phyloP scores from a whole-genome alignment of 192 early-diverging fungal species.

The Linnemannia hyalina region DNA sequence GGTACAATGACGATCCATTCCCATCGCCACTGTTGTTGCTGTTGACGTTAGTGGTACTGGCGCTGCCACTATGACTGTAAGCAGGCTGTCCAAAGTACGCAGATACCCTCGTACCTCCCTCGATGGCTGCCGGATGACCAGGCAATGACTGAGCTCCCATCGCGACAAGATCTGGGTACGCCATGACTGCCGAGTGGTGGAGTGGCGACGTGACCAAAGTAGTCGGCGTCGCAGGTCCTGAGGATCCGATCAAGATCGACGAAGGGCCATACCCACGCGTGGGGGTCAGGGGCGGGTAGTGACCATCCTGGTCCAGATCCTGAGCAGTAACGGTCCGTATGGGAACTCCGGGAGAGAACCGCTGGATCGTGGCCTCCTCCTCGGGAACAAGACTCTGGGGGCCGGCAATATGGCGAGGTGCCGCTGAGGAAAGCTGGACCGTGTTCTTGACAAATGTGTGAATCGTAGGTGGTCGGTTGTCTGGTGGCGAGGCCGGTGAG shows the following conservation, averaged over 20 bases:
- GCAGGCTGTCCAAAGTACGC: slow-evolving; percentile 4
- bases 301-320: slow-evolving; percentile 19
- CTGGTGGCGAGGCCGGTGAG: not conserved
- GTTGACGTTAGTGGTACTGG: not conserved
- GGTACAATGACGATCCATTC: not conserved
- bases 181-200: not conserved
- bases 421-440: not conserved
- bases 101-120: too few species aligned
- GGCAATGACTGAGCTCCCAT: not conserved
- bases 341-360: slow-evolving; percentile 37
- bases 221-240: not conserved
- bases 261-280: not conserved
- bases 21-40: not conserved
- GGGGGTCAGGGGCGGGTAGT: slow-evolving; percentile 34
- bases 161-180: not conserved
- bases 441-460: slow-evolving; percentile 6
- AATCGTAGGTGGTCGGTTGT: not conserved
- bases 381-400: slow-evolving; percentile 49
- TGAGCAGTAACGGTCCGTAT: not conserved
- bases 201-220: slow-evolving; percentile 6
- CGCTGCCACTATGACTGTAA: not conserved
- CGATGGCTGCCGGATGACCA: not conserved
- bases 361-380: slow-evolving; percentile 29
- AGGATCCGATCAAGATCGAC: slow-evolving; percentile 32
- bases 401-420: not conserved